Conservation (phyloP, 2,329 filamentous ascomycete genomes). For the Trichoderma lentiforme region DNA sequence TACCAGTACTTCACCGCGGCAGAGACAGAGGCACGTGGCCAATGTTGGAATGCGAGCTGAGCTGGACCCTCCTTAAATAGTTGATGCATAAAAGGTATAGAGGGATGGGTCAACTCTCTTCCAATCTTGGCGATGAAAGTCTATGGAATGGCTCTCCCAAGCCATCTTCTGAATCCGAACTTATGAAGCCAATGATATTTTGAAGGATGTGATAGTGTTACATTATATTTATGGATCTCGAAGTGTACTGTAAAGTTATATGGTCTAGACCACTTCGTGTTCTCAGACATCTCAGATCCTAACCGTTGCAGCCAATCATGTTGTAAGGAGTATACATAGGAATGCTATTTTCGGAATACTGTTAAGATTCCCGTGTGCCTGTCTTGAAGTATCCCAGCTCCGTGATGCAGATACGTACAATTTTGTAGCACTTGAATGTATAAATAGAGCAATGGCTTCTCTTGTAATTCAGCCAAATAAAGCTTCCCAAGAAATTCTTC, state of each 20-base stretch:
- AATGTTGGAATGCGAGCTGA: no score
- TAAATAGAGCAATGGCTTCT: neutral
- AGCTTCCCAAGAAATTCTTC: neutral
- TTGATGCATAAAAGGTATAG: no score
- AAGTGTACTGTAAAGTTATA: neutral
- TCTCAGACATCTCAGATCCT: neutral
- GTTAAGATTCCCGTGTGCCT: neutral
- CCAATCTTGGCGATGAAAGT: neutral
- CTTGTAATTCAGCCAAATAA: neutral
- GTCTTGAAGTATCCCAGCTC: neutral
- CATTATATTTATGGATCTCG: neutral
- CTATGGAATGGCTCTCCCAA: neutral
- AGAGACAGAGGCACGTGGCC: no score
- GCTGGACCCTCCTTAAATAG: no score
- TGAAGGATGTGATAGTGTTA: neutral
- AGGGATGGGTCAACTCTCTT: no score
- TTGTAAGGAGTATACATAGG: neutral
- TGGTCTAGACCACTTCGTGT: neutral
- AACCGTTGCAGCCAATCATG: neutral
- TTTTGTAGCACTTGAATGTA: neutral
- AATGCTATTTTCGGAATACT: neutral
- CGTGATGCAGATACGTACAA: neutral
- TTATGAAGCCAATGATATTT: neutral
- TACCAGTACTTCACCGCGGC: no score
- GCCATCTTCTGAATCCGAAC: neutral